Base-by-base conservation (phyloP, 306 rosid genomes). In the Purshia tridentata region DNA sequence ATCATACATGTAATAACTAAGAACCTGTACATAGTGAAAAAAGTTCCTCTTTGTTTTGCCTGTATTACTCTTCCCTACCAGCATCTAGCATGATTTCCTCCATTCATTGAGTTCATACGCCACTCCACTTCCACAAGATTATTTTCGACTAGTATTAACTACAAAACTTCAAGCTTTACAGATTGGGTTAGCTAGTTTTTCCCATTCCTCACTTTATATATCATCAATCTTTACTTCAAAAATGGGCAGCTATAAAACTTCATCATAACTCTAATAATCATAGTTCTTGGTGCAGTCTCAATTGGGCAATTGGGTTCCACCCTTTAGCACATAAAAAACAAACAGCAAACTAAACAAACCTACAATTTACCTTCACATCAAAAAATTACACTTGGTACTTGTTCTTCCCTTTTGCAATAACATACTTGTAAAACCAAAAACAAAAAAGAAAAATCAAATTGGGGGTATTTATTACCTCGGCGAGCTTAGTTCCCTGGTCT, bases 401-500 rank as follows among this genome's bases (percentile, higher is more conserved):
- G 11, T 23, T 40, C 55, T 40, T 41, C 9, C 42, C 9, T 40
- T 39, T 14, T 3, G 50, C 29, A 9, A 55, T 22, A 12, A n/a
- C 35, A 54, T 54, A 19, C 8, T 55, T 19, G 41, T 14, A 14
- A n/a, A 51, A 9, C 2, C 6, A 50, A 23, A 6, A 20, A 60
- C 12, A 12, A 18, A 62, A 46, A 37, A 29, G 35, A 29, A 29
- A 29, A 29, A 29, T 29, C 4, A 65, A 65, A 42, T 37, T n/a
- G 52, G 44, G 57, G 14, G 18, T 6, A n/a, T 7, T 29, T 6
- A 51, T 22, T 74, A 84, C 88, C 85, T 84, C 85, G 39, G 85
- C 88, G 12, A 84, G 85, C 78, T 72, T 77, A 54, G 77, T 73
- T 40, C 88, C 88, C 54, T 66, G 70, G 18, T 69, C 69, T 62